These are phyloP conservation scores for Spencermartinsiella europaea DNA, from an alignment of 805 yeast species.

Conservation along the genomic window DNA sequence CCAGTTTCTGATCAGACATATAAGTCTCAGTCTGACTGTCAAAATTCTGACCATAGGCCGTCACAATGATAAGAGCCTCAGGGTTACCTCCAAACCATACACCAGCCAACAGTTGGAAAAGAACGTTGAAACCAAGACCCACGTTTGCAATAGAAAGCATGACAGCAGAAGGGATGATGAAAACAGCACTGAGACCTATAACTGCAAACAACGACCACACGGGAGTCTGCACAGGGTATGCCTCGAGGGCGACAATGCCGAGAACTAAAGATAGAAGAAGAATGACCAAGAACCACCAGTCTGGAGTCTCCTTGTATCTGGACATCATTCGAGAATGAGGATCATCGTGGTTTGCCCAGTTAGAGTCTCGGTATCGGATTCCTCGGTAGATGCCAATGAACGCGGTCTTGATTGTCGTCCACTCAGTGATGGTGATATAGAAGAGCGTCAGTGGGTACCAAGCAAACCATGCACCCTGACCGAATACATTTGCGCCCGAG, in stretches of 20 bases:
- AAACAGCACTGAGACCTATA: slow-evolving; percentile 48
- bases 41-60: slow-evolving; percentile 40
- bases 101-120: slow-evolving; percentile 61
- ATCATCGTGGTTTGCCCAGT: slow-evolving; percentile 27
- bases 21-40: slow-evolving; percentile 61
- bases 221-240: slow-evolving; percentile 47
- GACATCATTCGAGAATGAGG: slow-evolving; percentile 37
- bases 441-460: slow-evolving; percentile 51
- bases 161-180: slow-evolving; percentile 56
- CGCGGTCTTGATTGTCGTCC: slow-evolving; percentile 18
- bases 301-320: slow-evolving; percentile 64
- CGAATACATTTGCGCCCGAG: slow-evolving; percentile 49
- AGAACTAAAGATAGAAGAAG: slow-evolving; percentile 41
- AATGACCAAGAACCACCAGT: slow-evolving; percentile 61
- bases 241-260: slow-evolving; percentile 38
- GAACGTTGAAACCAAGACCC: slow-evolving; percentile 52
- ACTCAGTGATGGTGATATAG: slow-evolving; percentile 27
- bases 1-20: slow-evolving; percentile 51
- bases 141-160: slow-evolving; percentile 56
- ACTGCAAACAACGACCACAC: slow-evolving; percentile 60
- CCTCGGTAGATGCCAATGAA: slow-evolving; percentile 17
- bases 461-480: slow-evolving; percentile 50
- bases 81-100: slow-evolving; percentile 62
- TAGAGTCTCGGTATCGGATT: slow-evolving; percentile 1
- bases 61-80: slow-evolving; percentile 45